Percentiles rank a stretch among this genome's conserved stretches.
Conservation (phyloP, 2,329 filamentous ascomycete genomes). For the Botrytis tulipae region DNA sequence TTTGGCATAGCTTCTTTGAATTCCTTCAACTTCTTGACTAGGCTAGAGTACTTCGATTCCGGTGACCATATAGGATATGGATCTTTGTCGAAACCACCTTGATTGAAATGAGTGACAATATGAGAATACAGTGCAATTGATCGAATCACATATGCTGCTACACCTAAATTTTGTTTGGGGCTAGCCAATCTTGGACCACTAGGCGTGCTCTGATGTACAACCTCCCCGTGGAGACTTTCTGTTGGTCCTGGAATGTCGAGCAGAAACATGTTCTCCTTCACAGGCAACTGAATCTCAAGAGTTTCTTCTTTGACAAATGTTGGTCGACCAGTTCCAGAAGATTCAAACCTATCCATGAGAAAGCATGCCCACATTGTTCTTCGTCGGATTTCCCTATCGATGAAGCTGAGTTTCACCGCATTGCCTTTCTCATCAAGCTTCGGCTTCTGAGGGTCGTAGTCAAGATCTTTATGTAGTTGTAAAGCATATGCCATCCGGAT, state of each 20-base stretch:
- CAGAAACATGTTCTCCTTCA: slow-evolving; percentile 86
- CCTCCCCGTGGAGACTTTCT: slow-evolving; percentile 73
- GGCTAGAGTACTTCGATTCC: slow-evolving; percentile 70
- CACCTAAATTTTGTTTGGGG: slow-evolving; percentile 84
- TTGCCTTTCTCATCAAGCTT: slow-evolving; percentile 43
- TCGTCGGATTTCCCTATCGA: slow-evolving; percentile 87
- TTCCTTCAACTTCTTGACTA: slow-evolving; percentile 69
- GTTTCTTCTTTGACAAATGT: slow-evolving; percentile 89
- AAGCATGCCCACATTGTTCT: slow-evolving; percentile 99
- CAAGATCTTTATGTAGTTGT: slow-evolving; percentile 87
- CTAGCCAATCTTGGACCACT: slow-evolving; percentile 65
- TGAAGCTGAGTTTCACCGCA: slow-evolving; percentile 72
- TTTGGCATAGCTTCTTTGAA: slow-evolving; percentile 69
- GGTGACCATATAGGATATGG: slow-evolving; percentile 75
- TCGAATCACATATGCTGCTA: slow-evolving; percentile 85
- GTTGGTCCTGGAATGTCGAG: slow-evolving; percentile 88
- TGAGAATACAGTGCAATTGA: slow-evolving; percentile 86
- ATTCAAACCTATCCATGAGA: slow-evolving; percentile 96
- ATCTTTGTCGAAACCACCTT: slow-evolving; percentile 82
- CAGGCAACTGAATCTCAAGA: slow-evolving; percentile 83
- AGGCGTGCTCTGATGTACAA: slow-evolving; percentile 59
- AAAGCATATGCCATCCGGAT: slow-evolving; percentile 96
- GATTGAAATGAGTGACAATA: slow-evolving; percentile 84
- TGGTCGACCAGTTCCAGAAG: slow-evolving; percentile 87
- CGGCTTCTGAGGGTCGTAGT: slow-evolving; percentile 72